Evolutionary conservation across 768 basidiomycete genomes (phyloP).

Genomic region (Melanogaster broomeanus): DNA sequence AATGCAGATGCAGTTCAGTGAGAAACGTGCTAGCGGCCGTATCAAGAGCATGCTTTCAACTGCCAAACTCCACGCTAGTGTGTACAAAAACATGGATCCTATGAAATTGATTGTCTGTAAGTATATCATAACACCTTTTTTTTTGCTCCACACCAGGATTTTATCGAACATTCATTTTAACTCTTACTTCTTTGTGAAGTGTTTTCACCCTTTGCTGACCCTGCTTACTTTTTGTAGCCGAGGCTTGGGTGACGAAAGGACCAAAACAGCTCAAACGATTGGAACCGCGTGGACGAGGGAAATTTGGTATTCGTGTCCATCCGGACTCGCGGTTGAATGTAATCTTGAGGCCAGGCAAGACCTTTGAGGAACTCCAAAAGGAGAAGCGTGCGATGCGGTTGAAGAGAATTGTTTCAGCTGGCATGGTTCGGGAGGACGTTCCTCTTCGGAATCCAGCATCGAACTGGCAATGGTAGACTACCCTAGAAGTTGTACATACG

Average conservation of each 20-base stretch:
- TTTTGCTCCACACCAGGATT: not conserved
- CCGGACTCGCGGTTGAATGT: slow-evolving; percentile 76
- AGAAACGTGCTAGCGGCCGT: slow-evolving; percentile 85
- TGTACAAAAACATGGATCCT: slow-evolving; percentile 73
- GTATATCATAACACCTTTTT: slow-evolving; percentile 33
- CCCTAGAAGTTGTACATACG: not conserved
- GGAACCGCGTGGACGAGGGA: slow-evolving; percentile 84
- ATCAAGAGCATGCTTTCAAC: slow-evolving; percentile 88
- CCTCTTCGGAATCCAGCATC: slow-evolving; percentile 75
- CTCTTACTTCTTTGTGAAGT: not conserved
- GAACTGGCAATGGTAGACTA: slow-evolving; percentile 72
- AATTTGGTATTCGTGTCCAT: slow-evolving; percentile 74
- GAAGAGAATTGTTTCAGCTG: slow-evolving; percentile 77
- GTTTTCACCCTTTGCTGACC: slow-evolving; percentile 3
- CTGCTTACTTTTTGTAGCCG: slow-evolving; percentile 49
- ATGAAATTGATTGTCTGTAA: slow-evolving; percentile 79
- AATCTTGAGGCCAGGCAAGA: slow-evolving; percentile 79
- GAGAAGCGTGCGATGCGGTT: slow-evolving; percentile 67
- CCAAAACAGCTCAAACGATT: slow-evolving; percentile 59
- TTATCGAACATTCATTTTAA: not conserved
- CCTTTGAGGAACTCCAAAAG: slow-evolving; percentile 63
- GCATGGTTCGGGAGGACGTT: slow-evolving; percentile 74
- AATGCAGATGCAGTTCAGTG: slow-evolving; percentile 94
- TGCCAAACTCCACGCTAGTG: slow-evolving; percentile 81
- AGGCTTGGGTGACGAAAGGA: slow-evolving; percentile 95